A percentile compares a stretch with the other conserved stretches of the same genome.
These are phyloP conservation scores for Panicum miliaceum DNA, from an alignment of 176 grass and related monocot species.

Conservation along the genomic window DNA sequence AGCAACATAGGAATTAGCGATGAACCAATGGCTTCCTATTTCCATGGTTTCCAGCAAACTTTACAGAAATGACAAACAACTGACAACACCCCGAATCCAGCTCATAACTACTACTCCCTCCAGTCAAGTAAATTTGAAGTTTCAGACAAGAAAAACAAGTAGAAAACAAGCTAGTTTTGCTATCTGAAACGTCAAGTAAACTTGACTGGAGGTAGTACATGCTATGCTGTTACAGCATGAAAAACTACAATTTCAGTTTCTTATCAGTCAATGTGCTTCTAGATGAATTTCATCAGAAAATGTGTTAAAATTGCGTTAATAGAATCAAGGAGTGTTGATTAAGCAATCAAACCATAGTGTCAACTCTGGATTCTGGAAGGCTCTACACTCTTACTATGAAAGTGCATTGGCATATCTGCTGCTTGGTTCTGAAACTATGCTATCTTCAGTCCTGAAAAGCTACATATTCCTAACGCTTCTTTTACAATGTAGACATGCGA, in stretches of 20 bases:
- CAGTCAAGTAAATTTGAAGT: neutral
- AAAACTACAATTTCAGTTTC: slow-evolving; percentile 10
- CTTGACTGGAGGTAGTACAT: neutral
- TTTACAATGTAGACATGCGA: neutral
- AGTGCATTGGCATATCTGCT: neutral
- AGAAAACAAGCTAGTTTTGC: neutral
- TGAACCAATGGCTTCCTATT: neutral
- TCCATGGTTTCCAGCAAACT: neutral
- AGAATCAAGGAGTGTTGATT: neutral
- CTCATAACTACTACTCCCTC: neutral
- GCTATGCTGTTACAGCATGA: neutral
- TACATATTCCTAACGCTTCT: neutral
- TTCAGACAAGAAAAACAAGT: neutral
- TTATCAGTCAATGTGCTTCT: slow-evolving; percentile 9
- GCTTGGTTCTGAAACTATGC: slow-evolving; percentile 9
- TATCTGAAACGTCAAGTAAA: neutral
- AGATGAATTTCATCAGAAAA: neutral
- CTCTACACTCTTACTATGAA: neutral
- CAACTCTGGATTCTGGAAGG: neutral
- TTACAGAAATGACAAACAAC: neutral
- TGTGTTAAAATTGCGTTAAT: neutral
- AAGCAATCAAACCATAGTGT: neutral
- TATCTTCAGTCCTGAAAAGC: neutral
- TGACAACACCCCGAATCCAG: neutral
- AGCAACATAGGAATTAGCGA: neutral